These are phyloP conservation scores for Trypethelium eluteriae DNA, from an alignment of 495 filamentous ascomycete genomes.

Conservation along the genomic window DNA sequence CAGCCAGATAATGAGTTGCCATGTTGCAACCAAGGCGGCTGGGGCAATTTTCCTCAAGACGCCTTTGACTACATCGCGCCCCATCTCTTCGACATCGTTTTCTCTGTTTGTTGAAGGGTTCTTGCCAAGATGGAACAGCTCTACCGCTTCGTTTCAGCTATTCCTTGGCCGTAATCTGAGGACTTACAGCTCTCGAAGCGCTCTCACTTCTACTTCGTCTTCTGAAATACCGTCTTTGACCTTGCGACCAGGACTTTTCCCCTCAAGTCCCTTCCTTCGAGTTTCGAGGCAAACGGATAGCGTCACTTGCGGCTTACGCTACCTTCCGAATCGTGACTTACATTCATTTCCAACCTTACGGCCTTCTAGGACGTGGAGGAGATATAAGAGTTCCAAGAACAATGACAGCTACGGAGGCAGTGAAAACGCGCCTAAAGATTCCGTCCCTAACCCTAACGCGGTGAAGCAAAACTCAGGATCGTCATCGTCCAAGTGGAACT, in stretches of 20 bases:
- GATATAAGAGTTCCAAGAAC: constrained; percentile 42
- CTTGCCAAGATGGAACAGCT: background rate
- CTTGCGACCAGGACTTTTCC: background rate
- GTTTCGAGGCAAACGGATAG: constrained; percentile 15
- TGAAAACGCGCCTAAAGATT: background rate
- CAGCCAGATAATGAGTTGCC: constrained; percentile 23
- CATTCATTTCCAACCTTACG: background rate
- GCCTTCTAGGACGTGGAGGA: constrained; percentile 17
- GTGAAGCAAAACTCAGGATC: background rate
- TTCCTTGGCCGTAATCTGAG: background rate
- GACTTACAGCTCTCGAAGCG: background rate
- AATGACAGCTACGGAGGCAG: constrained; percentile 19
- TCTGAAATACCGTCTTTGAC: background rate
- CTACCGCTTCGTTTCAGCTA: background rate
- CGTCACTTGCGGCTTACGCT: constrained; percentile 22
- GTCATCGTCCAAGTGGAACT: background rate
- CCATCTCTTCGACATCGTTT: background rate
- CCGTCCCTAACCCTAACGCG: background rate
- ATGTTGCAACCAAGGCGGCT: constrained; percentile 22
- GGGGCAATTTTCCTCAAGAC: background rate
- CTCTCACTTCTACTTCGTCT: background rate
- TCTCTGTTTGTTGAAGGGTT: background rate
- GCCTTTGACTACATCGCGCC: background rate
- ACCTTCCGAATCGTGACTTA: background rate
- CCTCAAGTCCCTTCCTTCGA: background rate